Percentiles rank a stretch among this genome's conserved stretches.
Conservation (phyloP, 2,329 filamentous ascomycete genomes). For the Fusarium chuoi region DNA sequence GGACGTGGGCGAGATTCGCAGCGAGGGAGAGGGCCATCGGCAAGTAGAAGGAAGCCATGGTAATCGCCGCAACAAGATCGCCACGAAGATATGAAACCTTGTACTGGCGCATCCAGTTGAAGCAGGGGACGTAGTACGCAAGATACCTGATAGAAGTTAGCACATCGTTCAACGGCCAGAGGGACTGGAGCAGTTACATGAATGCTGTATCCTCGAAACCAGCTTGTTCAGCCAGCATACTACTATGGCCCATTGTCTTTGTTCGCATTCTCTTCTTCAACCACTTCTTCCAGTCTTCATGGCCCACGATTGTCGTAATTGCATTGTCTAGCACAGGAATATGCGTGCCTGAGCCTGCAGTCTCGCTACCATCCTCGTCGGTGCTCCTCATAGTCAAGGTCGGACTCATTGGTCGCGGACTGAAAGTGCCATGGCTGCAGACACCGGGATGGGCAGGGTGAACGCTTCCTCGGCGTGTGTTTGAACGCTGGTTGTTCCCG, state of each 20-base stretch:
- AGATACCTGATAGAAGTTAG: conserved; percentile 72
- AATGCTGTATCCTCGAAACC: conserved; percentile 77
- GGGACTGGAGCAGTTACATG: conserved; percentile 68
- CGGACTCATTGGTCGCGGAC: conserved; percentile 69
- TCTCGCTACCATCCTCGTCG: conserved; percentile 48
- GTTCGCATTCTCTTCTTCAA: conserved; percentile 64
- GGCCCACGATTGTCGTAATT: conserved; percentile 51
- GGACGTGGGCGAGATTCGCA: conserved; percentile 90
- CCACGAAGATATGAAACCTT: conserved; percentile 82
- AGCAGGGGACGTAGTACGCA: conserved; percentile 90
- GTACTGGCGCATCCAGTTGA: conserved; percentile 93
- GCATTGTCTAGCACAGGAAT: conserved; percentile 54
- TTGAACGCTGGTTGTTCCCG: conserved; percentile 36
- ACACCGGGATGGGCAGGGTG: conserved; percentile 56
- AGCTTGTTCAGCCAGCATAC: conserved; percentile 75
- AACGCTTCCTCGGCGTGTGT: conserved; percentile 33
- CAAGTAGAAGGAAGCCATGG: conserved; percentile 98
- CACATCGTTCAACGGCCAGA: background rate
- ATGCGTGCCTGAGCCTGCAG: conserved; percentile 46
- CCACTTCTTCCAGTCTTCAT: conserved; percentile 60
- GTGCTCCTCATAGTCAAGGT: conserved; percentile 48
- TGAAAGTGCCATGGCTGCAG: conserved; percentile 82
- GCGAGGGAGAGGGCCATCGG: conserved; percentile 96
- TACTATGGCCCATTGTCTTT: conserved; percentile 78
- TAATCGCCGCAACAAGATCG: conserved; percentile 87